A percentile compares a stretch with the other conserved stretches of the same genome.
These are phyloP conservation scores for Neonectria faginata DNA, from an alignment of 2,329 filamentous ascomycete species.

Conservation along the genomic window DNA sequence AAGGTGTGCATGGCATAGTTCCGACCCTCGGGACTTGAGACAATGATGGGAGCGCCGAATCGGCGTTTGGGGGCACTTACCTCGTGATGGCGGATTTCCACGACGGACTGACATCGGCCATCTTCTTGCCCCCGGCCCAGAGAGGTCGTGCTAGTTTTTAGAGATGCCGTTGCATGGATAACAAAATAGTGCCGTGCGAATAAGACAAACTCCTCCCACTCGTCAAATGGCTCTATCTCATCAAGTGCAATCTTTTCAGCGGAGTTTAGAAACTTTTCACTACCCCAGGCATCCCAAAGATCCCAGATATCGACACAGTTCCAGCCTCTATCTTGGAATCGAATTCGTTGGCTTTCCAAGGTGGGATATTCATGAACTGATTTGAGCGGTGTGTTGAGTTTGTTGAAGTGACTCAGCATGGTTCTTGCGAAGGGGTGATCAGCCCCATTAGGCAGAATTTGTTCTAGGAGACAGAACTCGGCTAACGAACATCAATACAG, in stretches of 20 bases:
- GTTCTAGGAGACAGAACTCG: slow-evolving; percentile 88
- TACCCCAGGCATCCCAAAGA: slow-evolving; percentile 86
- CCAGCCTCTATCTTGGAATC: slow-evolving; percentile 81
- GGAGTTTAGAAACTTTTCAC: slow-evolving; percentile 71
- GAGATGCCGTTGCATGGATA: slow-evolving; percentile 65
- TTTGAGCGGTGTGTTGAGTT: slow-evolving; percentile 81
- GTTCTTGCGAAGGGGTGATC: slow-evolving; percentile 86
- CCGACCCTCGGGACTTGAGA: slow-evolving; percentile 53
- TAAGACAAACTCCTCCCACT: slow-evolving; percentile 94
- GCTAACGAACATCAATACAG: slow-evolving; percentile 50
- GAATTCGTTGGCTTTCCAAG: slow-evolving; percentile 71
- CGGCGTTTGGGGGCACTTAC: slow-evolving; percentile 58
- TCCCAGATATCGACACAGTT: slow-evolving; percentile 69
- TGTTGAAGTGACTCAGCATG: slow-evolving; percentile 87
- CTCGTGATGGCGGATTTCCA: slow-evolving; percentile 30
- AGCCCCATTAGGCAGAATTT: slow-evolving; percentile 82
- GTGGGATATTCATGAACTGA: slow-evolving; percentile 78
- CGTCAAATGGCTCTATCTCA: slow-evolving; percentile 85
- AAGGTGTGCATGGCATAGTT: slow-evolving; percentile 59
- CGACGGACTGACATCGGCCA: neutral
- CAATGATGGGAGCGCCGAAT: slow-evolving; percentile 68
- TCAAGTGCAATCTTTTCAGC: slow-evolving; percentile 73
- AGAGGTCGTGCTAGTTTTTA: slow-evolving; percentile 1
- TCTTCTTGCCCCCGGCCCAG: slow-evolving; percentile 1
- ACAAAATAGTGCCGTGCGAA: slow-evolving; percentile 89